phyloP scores from a whole-genome alignment of 352 stramenopile genomes.

The Phytophthora tentaculata region DNA sequence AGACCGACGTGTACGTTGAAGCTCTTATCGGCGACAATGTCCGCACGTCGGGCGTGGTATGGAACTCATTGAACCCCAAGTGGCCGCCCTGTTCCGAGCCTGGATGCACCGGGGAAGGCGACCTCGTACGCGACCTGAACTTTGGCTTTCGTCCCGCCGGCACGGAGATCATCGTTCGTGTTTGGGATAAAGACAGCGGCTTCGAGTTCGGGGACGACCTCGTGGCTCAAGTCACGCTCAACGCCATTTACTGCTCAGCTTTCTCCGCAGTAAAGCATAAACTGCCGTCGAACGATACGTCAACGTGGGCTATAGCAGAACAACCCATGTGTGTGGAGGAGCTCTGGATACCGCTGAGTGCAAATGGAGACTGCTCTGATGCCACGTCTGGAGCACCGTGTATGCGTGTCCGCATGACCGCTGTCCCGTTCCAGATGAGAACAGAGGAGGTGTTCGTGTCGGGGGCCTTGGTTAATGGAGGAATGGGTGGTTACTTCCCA shows the following conservation, averaged over 20 bases:
- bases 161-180: constrained; percentile 70
- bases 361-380: constrained; percentile 38
- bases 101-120: constrained; percentile 50
- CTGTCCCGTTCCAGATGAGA: constrained; percentile 77
- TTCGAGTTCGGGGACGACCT: constrained; percentile 91
- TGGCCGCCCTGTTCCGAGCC: constrained; percentile 64
- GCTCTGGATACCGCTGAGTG: constrained; percentile 68
- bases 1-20: constrained; percentile 84
- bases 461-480: constrained; percentile 54
- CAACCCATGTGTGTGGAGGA: constrained; percentile 84
- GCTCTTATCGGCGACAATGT: constrained; percentile 78
- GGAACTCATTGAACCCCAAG: constrained; percentile 78
- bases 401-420: constrained; percentile 77
- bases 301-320: constrained; percentile 60
- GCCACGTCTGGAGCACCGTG: constrained; percentile 44
- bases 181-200: constrained; percentile 84
- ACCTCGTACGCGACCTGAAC: constrained; percentile 74
- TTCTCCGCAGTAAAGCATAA: constrained; percentile 63
- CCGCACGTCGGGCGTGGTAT: constrained; percentile 60
- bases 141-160: constrained; percentile 87
- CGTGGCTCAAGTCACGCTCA: constrained; percentile 68
- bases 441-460: constrained; percentile 67
- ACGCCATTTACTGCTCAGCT: constrained; percentile 84
- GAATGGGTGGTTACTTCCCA: constrained; percentile 79
- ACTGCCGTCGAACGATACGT: constrained; percentile 58